Percentiles rank a stretch among this genome's conserved stretches.
Evolutionary conservation across 176 grass and related monocot genomes (phyloP).

Genomic region (Carex pumila): DNA sequence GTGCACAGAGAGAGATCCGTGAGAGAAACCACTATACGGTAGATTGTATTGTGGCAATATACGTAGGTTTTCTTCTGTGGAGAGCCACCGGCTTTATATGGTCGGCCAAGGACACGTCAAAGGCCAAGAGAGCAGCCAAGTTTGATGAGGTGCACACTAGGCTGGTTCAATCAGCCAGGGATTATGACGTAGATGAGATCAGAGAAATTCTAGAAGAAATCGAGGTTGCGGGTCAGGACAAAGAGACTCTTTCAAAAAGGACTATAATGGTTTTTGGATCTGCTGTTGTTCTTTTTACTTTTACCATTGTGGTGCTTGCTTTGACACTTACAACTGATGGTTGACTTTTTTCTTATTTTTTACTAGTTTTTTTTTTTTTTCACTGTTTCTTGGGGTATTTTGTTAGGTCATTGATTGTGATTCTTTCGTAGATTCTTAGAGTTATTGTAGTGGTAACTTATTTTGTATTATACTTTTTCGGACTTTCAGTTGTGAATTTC

Average conservation of each 20-base stretch:
- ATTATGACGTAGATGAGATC: slow-evolving; percentile 63
- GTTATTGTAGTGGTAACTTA: not conserved
- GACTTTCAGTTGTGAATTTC: not conserved
- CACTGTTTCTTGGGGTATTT: not conserved
- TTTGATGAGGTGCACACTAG: slow-evolving; percentile 52
- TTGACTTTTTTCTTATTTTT: slow-evolving; percentile 30
- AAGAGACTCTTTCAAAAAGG: slow-evolving; percentile 35
- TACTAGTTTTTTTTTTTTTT: not conserved
- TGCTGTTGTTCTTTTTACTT: slow-evolving; percentile 42
- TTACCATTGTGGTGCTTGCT: slow-evolving; percentile 52
- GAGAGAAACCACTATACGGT: slow-evolving; percentile 76
- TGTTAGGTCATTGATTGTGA: not conserved
- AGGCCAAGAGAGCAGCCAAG: slow-evolving; percentile 48
- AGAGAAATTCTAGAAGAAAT: slow-evolving; percentile 65
- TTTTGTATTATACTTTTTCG: not conserved
- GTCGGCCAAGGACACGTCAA: slow-evolving; percentile 36
- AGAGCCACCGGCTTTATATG: slow-evolving; percentile 75
- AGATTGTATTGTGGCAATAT: slow-evolving; percentile 85
- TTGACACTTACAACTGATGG: slow-evolving; percentile 72
- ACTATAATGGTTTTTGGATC: slow-evolving; percentile 50
- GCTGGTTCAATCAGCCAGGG: slow-evolving; percentile 52
- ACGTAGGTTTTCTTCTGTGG: slow-evolving; percentile 73
- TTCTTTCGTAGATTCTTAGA: not conserved
- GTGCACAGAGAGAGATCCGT: slow-evolving; percentile 73
- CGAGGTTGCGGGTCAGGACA: slow-evolving; percentile 50